These are phyloP conservation scores for Trichoderma erinaceum DNA, from an alignment of 495 filamentous ascomycete species.

Conservation along the genomic window DNA sequence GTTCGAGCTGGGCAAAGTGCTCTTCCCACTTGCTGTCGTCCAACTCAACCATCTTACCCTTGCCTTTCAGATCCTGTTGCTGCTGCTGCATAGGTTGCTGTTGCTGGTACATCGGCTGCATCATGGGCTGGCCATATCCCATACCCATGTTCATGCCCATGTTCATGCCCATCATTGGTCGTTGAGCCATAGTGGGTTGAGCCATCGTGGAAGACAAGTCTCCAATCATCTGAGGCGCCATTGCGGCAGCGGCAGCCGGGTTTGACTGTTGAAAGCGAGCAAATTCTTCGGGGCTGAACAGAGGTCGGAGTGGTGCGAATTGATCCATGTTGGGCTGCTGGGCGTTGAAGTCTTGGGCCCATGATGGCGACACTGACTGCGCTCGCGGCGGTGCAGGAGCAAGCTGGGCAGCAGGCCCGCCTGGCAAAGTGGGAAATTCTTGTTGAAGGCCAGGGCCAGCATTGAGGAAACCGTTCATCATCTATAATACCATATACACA, in stretches of 20 bases:
- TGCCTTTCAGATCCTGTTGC: slow-evolving; percentile 66
- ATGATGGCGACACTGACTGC: slow-evolving; percentile 57
- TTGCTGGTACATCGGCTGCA: slow-evolving; percentile 48
- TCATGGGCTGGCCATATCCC: slow-evolving; percentile 29
- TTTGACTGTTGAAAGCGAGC: slow-evolving; percentile 73
- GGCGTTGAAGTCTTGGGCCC: slow-evolving; percentile 50
- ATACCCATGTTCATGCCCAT: slow-evolving; percentile 38
- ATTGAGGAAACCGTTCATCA: slow-evolving; percentile 90
- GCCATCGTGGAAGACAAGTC: slow-evolving; percentile 27
- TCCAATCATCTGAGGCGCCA: slow-evolving; percentile 37
- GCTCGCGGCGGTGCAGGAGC: slow-evolving; percentile 32
- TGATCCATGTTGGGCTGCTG: slow-evolving; percentile 78
- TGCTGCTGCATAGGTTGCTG: slow-evolving; percentile 36
- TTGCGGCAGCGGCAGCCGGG: slow-evolving; percentile 41
- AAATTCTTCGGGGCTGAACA: slow-evolving; percentile 81
- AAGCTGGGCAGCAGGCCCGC: slow-evolving; percentile 22
- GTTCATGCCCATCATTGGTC: slow-evolving; percentile 48
- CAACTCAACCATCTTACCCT: slow-evolving; percentile 84
- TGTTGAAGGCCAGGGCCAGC: slow-evolving; percentile 46
- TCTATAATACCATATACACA: slow-evolving; percentile 42
- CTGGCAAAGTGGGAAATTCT: slow-evolving; percentile 36
- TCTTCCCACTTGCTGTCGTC: slow-evolving; percentile 93
- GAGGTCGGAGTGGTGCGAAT: slow-evolving; percentile 51
- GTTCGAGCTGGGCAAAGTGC: slow-evolving; percentile 85
- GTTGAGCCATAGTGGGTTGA: slow-evolving; percentile 21